A percentile compares a stretch with the other conserved stretches of the same genome.
phyloP scores from a whole-genome alignment of 2,329 filamentous ascomycete species.

The Hirsutella thompsonii region DNA sequence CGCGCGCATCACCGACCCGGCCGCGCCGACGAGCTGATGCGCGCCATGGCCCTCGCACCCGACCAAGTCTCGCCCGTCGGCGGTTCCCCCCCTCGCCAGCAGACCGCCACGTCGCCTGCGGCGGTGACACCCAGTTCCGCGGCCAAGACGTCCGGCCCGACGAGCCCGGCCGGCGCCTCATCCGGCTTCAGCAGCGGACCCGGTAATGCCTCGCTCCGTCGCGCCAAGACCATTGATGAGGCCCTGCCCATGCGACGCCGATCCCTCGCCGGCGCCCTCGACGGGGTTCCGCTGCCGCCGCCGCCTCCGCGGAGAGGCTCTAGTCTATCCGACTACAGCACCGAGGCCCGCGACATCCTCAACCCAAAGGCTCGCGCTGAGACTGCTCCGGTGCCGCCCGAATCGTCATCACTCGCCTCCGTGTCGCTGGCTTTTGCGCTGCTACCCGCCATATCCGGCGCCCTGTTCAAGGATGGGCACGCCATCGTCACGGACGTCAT shows the following conservation, averaged over 20 bases:
- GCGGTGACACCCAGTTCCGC: too few species aligned
- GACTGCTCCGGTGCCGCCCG: conserved; percentile 26
- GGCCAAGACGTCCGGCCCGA: too few species aligned
- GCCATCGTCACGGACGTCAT: conserved; percentile 76
- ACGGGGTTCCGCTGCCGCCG: conserved; percentile 13
- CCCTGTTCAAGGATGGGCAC: conserved; percentile 76
- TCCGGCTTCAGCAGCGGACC: conserved; percentile 7
- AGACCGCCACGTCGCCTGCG: too few species aligned
- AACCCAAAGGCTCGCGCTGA: conserved; percentile 27
- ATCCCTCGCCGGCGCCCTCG: conserved; percentile 9
- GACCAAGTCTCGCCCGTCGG: too few species aligned
- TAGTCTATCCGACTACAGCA: conserved; percentile 64
- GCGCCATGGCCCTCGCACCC: too few species aligned
- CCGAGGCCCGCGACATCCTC: conserved; percentile 58
- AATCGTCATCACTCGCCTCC: conserved; percentile 61
- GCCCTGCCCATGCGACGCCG: conserved; percentile 5
- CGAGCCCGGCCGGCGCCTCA: not conserved
- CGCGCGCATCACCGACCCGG: too few species aligned
- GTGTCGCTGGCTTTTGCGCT: conserved; percentile 75
- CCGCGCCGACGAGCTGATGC: too few species aligned
- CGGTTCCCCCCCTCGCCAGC: too few species aligned
- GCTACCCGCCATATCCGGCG: conserved; percentile 71
- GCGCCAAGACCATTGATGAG: conserved; percentile 27
- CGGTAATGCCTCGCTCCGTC: conserved; percentile 26
- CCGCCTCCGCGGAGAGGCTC: conserved; percentile 53